Percentiles rank a stretch among this genome's conserved stretches.
Conservation (phyloP, 2,329 filamentous ascomycete genomes). For the Colletotrichum tamarilloi region DNA sequence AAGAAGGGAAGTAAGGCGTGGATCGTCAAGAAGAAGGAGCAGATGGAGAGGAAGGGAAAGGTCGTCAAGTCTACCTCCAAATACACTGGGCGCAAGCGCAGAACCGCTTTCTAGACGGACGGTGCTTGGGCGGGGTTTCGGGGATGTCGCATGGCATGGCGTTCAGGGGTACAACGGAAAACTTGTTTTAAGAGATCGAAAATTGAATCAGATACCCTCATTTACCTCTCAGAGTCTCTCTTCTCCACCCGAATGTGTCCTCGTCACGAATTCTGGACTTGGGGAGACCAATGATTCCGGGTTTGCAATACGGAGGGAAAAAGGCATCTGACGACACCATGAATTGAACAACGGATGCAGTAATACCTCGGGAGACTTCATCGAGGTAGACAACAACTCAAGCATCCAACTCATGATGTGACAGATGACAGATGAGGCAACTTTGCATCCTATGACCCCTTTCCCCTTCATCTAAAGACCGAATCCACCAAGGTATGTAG, state of each 20-base stretch:
- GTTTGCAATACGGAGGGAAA: neutral
- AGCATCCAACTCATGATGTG: no score
- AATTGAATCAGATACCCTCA: slow-evolving; percentile 35
- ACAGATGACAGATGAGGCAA: no score
- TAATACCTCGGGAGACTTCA: no score
- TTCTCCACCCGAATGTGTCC: slow-evolving; percentile 36
- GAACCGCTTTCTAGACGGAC: slow-evolving; percentile 73
- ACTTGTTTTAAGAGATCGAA: slow-evolving; percentile 22
- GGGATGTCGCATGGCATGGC: slow-evolving; percentile 36
- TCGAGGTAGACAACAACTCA: no score
- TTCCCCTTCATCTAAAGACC: no score
- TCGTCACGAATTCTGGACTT: neutral
- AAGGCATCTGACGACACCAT: no score
- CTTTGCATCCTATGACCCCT: no score
- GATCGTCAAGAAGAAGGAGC: slow-evolving; percentile 89
- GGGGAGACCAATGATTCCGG: neutral
- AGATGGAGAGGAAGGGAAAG: slow-evolving; percentile 95
- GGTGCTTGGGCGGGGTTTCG: slow-evolving; percentile 4
- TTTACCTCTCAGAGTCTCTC: slow-evolving; percentile 72
- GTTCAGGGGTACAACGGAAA: slow-evolving; percentile 36
- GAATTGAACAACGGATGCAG: no score
- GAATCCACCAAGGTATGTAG: no score
- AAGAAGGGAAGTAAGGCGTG: slow-evolving; percentile 88
- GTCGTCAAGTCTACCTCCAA: slow-evolving; percentile 92
- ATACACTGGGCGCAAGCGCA: slow-evolving; percentile 91